A percentile compares a stretch with the other conserved stretches of the same genome.
phyloP scores from a whole-genome alignment of 2,329 filamentous ascomycete species.

The Aspergillus quadricinctus region DNA sequence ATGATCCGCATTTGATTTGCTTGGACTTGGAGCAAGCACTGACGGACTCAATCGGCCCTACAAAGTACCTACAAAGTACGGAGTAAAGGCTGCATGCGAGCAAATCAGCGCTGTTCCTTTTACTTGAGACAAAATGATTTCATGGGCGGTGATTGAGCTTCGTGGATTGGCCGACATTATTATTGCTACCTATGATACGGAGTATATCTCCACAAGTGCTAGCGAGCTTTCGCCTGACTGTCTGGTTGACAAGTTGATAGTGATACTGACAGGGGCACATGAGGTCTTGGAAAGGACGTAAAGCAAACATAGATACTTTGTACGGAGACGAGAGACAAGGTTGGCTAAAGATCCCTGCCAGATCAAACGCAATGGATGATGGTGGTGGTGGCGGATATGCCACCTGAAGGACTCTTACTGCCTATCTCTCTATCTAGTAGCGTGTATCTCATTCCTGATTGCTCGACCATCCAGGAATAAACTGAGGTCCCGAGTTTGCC shows the following conservation, averaged over 20 bases:
- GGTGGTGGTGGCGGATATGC: background rate
- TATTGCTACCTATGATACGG: background rate
- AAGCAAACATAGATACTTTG: background rate
- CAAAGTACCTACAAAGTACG: background rate
- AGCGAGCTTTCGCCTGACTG: conserved; percentile 1
- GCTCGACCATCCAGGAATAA: background rate
- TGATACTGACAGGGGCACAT: background rate
- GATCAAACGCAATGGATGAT: background rate
- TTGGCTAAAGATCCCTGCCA: background rate
- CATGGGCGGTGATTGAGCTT: background rate
- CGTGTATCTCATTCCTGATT: background rate
- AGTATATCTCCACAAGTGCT: no score
- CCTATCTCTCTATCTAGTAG: background rate
- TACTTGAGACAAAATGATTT: background rate
- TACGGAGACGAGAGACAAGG: background rate
- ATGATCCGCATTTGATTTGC: background rate
- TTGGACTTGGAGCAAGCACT: background rate
- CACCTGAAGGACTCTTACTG: background rate
- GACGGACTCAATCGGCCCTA: background rate
- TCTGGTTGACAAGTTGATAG: conserved; percentile 7
- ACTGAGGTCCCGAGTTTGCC: background rate
- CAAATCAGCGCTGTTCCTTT: background rate
- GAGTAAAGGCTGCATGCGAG: background rate
- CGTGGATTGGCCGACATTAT: background rate
- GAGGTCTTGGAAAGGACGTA: background rate